Base-by-base conservation (phyloP, 2,329 filamentous ascomycete genomes). In the Mycosphaerella sp. region DNA sequence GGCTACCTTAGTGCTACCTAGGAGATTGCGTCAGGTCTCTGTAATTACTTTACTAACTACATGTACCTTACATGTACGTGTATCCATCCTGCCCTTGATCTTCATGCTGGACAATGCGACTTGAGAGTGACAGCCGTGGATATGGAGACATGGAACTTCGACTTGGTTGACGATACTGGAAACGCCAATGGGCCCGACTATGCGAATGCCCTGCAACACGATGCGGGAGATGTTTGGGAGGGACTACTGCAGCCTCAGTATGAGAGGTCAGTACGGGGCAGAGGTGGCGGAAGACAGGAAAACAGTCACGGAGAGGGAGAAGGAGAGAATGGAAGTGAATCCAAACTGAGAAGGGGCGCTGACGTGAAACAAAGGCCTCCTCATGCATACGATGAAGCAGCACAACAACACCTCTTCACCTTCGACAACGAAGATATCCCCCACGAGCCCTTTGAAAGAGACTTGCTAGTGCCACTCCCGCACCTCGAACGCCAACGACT, bases 91-190 rank as follows among this genome's bases (percentile, higher is more conserved):
- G 21, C 21, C 21, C 21, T 25, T 25, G 21, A 25, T 8, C 10
- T 6, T 34, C 10, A 34, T 34, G 30, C 13, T 34, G 10, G 10
- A 34, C 30, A 34, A 34, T 10, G 30, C 10, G 30, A 34, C 30
- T n/a, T 6, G 10, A 4, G 30, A 13, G 30, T 34, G 30, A 34
- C 18, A 25, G n/a, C n/a, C n/a, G 39, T 50, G 39, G 43, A 50
- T 37, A 55, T 50, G 49, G 46, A 49, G 40, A 27, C 49, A 7
- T 49, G 53, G 53, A 28, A 34, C 14, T 44, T 51, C 13, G 49
- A 46, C 6, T 16, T n/a, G n/a, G n/a, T 47, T 17, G 35, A 46
- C 4, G 45, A 41, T 12, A 4, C 10, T 6, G 13, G 9, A 34
- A n/a, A 34, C 4, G 9, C 10, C 13, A n/a, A 12, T n/a, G 30